A percentile compares a stretch with the other conserved stretches of the same genome.
These are phyloP conservation scores for Backusella macrospora DNA, from an alignment of 192 early-diverging fungal genomes.

Conservation along the genomic window DNA sequence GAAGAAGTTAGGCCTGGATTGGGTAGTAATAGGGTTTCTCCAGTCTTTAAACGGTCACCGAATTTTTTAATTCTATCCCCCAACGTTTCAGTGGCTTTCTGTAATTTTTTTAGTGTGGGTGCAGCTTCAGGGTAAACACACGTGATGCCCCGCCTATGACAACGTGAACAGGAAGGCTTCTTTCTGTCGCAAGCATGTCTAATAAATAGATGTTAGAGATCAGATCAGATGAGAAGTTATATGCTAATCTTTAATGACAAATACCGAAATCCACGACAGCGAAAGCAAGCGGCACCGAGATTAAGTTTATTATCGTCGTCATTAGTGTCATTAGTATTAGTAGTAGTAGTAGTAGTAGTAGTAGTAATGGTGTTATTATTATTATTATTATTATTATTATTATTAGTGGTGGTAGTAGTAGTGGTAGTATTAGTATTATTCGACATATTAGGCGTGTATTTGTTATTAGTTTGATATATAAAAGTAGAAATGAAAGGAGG, in stretches of 20 bases:
- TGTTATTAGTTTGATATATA: neutral
- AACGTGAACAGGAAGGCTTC: conserved; percentile 39
- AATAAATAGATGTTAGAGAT: conserved; percentile 8
- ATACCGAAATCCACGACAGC: conserved; percentile 45
- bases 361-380: neutral
- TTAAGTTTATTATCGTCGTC: neutral
- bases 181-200: conserved; percentile 43
- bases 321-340: neutral
- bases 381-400: neutral
- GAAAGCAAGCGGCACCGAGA: conserved; percentile 35
- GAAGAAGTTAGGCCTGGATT: neutral
- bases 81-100: conserved; percentile 38
- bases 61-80: conserved; percentile 38
- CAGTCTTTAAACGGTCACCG: conserved; percentile 30
- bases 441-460: conserved; percentile 5
- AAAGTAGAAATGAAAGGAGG: conserved; percentile 9
- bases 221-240: neutral
- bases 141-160: conserved; percentile 32
- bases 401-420: neutral
- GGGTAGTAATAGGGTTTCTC: neutral
- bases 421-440: neutral
- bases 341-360: neutral
- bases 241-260: neutral
- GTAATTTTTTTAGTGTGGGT: conserved; percentile 40
- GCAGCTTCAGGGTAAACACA: conserved; percentile 45